These are phyloP conservation scores for Coprinopsis sp. DNA, from an alignment of 768 basidiomycete genomes.

Conservation along the genomic window DNA sequence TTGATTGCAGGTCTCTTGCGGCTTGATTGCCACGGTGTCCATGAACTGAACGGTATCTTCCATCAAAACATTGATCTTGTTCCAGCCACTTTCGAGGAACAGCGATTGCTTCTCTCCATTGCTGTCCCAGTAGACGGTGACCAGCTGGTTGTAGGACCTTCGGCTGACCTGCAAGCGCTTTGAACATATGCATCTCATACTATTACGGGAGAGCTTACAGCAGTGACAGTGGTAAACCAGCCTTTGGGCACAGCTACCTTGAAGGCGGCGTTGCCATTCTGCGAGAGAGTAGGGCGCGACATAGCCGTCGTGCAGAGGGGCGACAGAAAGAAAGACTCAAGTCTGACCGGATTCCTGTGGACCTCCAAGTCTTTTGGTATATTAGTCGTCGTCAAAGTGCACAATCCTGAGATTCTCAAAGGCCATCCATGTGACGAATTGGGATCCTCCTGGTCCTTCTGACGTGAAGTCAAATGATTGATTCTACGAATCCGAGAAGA, in stretches of 20 bases:
- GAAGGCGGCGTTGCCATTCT: conserved; percentile 3
- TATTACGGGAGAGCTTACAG: conserved; percentile 3
- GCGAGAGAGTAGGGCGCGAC: conserved; percentile 6
- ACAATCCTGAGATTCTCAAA: too few relatives aligned
- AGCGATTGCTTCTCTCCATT: not conserved
- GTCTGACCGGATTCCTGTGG: too few relatives aligned
- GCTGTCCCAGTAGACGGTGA: not conserved
- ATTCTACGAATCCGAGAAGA: too few relatives aligned
- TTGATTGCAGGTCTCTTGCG: conserved; percentile 6
- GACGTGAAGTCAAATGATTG: too few relatives aligned
- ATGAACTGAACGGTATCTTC: not conserved
- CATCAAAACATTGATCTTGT: not conserved
- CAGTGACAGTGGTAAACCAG: conserved; percentile 9
- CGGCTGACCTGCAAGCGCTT: not conserved
- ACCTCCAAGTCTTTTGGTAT: too few relatives aligned
- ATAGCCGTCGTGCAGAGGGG: not conserved
- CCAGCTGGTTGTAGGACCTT: conserved; percentile 13
- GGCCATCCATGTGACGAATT: too few relatives aligned
- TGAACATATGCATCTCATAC: not conserved
- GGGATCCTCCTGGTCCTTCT: too few relatives aligned
- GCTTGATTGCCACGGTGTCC: conserved; percentile 1
- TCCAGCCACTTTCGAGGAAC: not conserved
- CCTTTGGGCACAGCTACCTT: conserved; percentile 8
- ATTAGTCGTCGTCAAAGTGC: too few relatives aligned
- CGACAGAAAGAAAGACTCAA: not conserved